These are phyloP conservation scores for Carnegiea gigantea DNA, from an alignment of 179 eudicot genomes.

Conservation along the genomic window DNA sequence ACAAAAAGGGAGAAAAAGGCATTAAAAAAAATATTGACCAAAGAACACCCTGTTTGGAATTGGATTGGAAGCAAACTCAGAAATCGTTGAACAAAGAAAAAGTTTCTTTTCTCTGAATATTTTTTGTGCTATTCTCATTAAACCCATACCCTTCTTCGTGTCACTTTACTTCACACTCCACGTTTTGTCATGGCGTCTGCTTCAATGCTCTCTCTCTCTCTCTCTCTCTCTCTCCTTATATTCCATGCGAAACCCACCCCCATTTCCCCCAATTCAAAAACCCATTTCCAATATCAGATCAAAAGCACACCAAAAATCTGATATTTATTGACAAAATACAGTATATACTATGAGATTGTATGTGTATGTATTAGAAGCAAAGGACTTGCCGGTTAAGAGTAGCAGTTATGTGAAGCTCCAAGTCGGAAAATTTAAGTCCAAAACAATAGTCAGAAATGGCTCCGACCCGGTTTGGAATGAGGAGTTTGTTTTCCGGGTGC, in stretches of 20 bases:
- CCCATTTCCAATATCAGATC: not conserved
- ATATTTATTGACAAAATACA: not conserved
- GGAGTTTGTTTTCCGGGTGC: constrained; percentile 79
- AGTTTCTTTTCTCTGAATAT: constrained; percentile 8
- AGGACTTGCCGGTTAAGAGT: constrained; percentile 42
- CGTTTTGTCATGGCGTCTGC: constrained; percentile 30
- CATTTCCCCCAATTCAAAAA: not conserved
- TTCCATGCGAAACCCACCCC: constrained; percentile 23
- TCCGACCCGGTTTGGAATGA: constrained; percentile 84
- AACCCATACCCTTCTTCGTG: constrained; percentile 18
- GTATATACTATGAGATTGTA: constrained; percentile 52
- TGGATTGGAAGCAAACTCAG: not conserved
- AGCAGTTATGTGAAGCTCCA: constrained; percentile 64
- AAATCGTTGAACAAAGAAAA: not conserved
- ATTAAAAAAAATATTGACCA: not conserved
- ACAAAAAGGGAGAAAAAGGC: no score
- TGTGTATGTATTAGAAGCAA: constrained; percentile 69
- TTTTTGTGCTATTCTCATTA: not conserved
- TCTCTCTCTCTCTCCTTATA: constrained; percentile 12
- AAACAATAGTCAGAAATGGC: constrained; percentile 48
- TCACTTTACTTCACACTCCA: constrained; percentile 31
- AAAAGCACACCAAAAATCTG: not conserved
- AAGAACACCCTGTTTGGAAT: not conserved
- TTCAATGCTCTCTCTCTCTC: constrained; percentile 14
- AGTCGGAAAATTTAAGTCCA: constrained; percentile 69